Evolutionary conservation across 495 filamentous ascomycete species (phyloP).

Genomic region (Articulospora tetracladia): DNA sequence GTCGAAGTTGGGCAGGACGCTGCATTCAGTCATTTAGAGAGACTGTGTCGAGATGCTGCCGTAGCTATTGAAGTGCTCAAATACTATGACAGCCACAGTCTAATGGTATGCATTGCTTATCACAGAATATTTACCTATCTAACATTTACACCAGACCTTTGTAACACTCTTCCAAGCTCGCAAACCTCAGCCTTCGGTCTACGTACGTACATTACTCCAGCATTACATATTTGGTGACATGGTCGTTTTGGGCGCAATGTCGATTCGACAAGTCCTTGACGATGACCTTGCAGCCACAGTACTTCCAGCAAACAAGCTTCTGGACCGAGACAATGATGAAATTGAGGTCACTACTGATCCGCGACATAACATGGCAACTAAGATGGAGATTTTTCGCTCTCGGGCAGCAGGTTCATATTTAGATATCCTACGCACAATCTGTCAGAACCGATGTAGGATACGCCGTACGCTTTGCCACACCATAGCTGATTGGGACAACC

Average conservation of each 20-base stretch:
- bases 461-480: conserved; percentile 79
- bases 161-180: conserved; percentile 71
- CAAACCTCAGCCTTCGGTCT: conserved; percentile 78
- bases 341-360: conserved; percentile 76
- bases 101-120: conserved; percentile 45
- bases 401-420: conserved; percentile 72
- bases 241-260: conserved; percentile 58
- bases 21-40: conserved; percentile 64
- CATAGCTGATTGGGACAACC: conserved; percentile 76
- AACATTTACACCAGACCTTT: conserved; percentile 45
- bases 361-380: conserved; percentile 67
- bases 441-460: conserved; percentile 85
- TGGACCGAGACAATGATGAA: conserved; percentile 68
- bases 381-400: conserved; percentile 78
- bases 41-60: conserved; percentile 68
- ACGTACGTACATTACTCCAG: conserved; percentile 78
- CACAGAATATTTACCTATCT: conserved; percentile 4
- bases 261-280: conserved; percentile 70
- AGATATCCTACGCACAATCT: conserved; percentile 76
- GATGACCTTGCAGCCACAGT: conserved; percentile 75
- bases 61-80: conserved; percentile 65
- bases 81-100: conserved; percentile 62
- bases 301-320: conserved; percentile 64
- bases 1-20: conserved; percentile 70
- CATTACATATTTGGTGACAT: conserved; percentile 68